Conservation (phyloP, 2,329 filamentous ascomycete genomes). For the Fusarium napiforme region DNA sequence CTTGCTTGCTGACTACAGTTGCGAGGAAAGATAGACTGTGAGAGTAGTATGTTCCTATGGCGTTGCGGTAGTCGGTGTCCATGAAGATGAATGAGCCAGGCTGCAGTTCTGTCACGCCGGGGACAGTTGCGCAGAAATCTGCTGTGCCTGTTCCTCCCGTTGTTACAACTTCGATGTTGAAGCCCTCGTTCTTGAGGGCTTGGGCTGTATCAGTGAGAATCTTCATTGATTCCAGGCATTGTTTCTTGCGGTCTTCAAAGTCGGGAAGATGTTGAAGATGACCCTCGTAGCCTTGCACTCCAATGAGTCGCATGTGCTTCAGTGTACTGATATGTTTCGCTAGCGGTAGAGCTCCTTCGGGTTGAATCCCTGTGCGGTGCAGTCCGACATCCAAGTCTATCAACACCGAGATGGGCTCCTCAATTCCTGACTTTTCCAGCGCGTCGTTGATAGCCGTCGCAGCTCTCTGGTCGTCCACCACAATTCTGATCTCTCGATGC, state of each 20-base stretch:
- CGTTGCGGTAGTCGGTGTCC: constrained; percentile 66
- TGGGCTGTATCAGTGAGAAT: constrained; percentile 18
- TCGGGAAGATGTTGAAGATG: constrained; percentile 33
- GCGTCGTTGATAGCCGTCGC: constrained; percentile 23
- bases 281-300: constrained; percentile 34
- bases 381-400: constrained; percentile 35
- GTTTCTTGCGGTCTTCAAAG: constrained; percentile 22
- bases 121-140: constrained; percentile 62
- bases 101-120: constrained; percentile 64
- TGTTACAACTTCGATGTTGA: constrained; percentile 23
- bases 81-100: constrained; percentile 67
- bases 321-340: constrained; percentile 26
- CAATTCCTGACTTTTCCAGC: background rate
- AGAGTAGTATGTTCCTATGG: constrained; percentile 59
- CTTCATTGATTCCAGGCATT: constrained; percentile 28
- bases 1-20: constrained; percentile 29
- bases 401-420: constrained; percentile 15
- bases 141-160: constrained; percentile 34
- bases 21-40: constrained; percentile 50
- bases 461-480: constrained; percentile 21
- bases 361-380: constrained; percentile 5
- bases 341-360: background rate
- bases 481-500: constrained; percentile 11
- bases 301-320: constrained; percentile 19
- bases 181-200: background rate